Evolutionary conservation across 805 yeast species (phyloP).

Genomic region (Monosporozyma siamensis): DNA sequence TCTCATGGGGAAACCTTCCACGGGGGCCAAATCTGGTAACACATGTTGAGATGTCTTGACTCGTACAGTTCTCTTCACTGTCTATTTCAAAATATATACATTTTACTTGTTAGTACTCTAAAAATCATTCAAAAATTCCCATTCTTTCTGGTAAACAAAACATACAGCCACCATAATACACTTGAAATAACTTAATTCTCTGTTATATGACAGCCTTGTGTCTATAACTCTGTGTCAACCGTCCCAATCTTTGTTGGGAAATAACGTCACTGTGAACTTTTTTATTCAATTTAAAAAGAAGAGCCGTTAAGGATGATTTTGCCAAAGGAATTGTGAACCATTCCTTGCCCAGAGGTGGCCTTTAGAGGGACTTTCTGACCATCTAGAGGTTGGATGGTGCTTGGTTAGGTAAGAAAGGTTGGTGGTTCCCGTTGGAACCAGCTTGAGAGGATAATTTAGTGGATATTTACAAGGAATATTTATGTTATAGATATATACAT

Average conservation of each 20-base stretch:
- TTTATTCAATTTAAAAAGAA: background rate
- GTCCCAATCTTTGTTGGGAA: no score
- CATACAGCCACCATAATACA: slow-evolving; percentile 20
- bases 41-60: slow-evolving; percentile 80
- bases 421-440: no score
- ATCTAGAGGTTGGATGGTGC: no score
- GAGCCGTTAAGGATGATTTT: background rate
- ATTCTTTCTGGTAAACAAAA: no score
- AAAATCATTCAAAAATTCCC: no score
- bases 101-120: background rate
- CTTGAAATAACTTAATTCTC: background rate
- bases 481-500: no score
- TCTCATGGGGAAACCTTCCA: slow-evolving; percentile 89
- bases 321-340: background rate
- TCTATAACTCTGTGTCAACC: no score
- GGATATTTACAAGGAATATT: background rate
- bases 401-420: no score
- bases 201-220: no score
- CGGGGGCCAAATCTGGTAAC: slow-evolving; percentile 71
- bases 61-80: slow-evolving; percentile 67
- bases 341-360: background rate
- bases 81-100: no score
- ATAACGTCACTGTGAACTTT: background rate
- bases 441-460: no score
- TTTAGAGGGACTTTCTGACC: background rate